Base-by-base conservation (phyloP, 495 filamentous ascomycete species). In the Talaromyces nanjingensis region DNA sequence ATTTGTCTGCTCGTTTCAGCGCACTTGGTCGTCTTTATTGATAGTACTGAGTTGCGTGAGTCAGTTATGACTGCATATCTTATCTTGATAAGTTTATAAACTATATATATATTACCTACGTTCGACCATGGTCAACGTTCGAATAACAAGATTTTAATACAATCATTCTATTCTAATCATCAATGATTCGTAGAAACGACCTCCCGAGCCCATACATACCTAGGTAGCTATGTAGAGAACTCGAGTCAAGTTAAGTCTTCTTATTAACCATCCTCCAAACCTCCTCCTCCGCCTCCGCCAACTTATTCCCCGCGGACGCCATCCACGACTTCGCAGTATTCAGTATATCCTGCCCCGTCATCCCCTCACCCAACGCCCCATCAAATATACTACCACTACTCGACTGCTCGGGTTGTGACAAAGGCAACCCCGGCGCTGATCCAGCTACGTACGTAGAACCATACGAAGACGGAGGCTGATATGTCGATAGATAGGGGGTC, bases 211-310 rank as follows among this genome's bases (percentile, higher is more conserved):
- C n/a, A n/a, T n/a, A n/a, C n/a, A n/a, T n/a, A n/a, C n/a, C n/a
- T n/a, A n/a, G n/a, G n/a, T 1, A 1, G 25, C 25, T 34, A 29
- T 11, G 33, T 34, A 9, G 9, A 25, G 25, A 25, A 25, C 25
- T 25, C 25, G 33, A 11, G 9, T 25, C 22, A 9, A 4, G 7
- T 31, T 8, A 56, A 25, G 53, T 9, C 63, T 79, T 72, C 68
- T 76, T 78, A 72, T 86, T 88, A 68, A 88, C 86, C 71, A 79
- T 79, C 75, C 77, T 87, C 88, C 89, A 91, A n/a, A 89, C 83
- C 76, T 87, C 84, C 64, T 79, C 84, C 74, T 90, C 87, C 20
- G 84, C 84, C 60, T 86, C 84, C 11, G 76, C 79, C 59, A 90
- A 69, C 71, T 84, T 86, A 65, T 77, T 76, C 60, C 88, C 87